Conservation (phyloP, 257 asterid genomes). For the Schizonepeta tenuifolia region DNA sequence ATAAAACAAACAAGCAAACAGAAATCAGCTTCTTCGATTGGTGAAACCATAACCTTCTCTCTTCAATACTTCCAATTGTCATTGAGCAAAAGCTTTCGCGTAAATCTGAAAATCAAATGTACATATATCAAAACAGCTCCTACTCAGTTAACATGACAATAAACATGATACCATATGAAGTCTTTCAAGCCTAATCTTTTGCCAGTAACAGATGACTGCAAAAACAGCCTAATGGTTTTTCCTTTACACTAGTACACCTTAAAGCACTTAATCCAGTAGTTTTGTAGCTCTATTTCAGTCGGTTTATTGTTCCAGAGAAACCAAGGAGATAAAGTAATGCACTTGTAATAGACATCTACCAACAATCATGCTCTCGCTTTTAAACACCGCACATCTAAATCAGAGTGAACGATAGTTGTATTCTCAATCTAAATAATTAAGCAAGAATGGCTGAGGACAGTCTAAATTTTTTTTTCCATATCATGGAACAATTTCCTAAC, state of each 20-base stretch:
- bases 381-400: conserved; percentile 3
- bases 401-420: background rate
- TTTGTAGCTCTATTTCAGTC: conserved; percentile 4
- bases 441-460: background rate
- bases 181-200: conserved; percentile 2
- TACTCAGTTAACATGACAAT: conserved; percentile 6
- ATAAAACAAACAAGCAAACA: conserved; percentile 69
- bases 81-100: conserved; percentile 66
- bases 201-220: background rate
- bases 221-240: conserved; percentile 17
- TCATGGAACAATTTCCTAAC: conserved; percentile 7
- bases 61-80: conserved; percentile 71
- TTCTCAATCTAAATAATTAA: background rate
- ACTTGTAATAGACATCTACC: conserved; percentile 1
- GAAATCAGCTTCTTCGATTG: conserved; percentile 82
- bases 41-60: conserved; percentile 73
- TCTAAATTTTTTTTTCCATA: background rate
- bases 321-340: background rate
- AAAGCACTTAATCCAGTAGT: conserved; percentile 8
- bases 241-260: conserved; percentile 1
- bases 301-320: background rate
- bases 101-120: conserved; percentile 56
- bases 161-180: conserved; percentile 9
- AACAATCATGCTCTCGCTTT: conserved; percentile 4
- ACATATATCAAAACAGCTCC: conserved; percentile 31